Evolutionary conservation across 2,329 filamentous ascomycete genomes (phyloP), one percentile per base, ranked within the genome.

Genomic region (Didymella glomerata): DNA sequence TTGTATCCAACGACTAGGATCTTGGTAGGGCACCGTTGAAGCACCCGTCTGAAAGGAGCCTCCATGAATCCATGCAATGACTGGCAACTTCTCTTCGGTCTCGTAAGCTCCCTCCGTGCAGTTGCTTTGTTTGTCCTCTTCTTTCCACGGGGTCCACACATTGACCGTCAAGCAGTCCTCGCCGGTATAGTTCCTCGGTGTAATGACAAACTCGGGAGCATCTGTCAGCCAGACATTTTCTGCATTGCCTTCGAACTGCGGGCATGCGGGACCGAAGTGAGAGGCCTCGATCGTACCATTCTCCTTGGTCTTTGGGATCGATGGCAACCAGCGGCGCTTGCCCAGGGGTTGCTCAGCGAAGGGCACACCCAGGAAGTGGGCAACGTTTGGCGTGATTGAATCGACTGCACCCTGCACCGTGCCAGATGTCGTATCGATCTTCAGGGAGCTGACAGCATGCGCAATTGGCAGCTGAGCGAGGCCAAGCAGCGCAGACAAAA

Each of bases 161-260:
- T 79, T 80, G 13, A 83, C 68, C 11, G 76, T 77, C 24, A 84
- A 68, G 54, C 82, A 84, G 57, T 84, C 82, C 61, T 83, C 81
- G 9, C 71, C 66, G 1, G 69, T 65, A 13, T 66, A 70, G 22
- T 64, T 60, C 6, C 49, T 46, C 0, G 67, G 69, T 38, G 44
- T 46, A 13, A 64, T 67, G 10, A 62, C 46, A 38, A 71, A 71
- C 30, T 75, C 68, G 0, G 68, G 69, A 9, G 68, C 65, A 50
- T 74, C 70, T 20, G 56, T 63, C 4, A 61, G 49, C 63, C 63
- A 76, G 22, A 74, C 57, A 54, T 44, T 70, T 0, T 67, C 54
- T 22, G 40, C 34, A 18, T 66, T 58, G 14, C 54, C 59, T 27
- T 65, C 63, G 54, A 68, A 68, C 28, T 73, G 70, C 8, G 67